Conservation (phyloP, 768 basidiomycete species). For the Postia placenta region DNA sequence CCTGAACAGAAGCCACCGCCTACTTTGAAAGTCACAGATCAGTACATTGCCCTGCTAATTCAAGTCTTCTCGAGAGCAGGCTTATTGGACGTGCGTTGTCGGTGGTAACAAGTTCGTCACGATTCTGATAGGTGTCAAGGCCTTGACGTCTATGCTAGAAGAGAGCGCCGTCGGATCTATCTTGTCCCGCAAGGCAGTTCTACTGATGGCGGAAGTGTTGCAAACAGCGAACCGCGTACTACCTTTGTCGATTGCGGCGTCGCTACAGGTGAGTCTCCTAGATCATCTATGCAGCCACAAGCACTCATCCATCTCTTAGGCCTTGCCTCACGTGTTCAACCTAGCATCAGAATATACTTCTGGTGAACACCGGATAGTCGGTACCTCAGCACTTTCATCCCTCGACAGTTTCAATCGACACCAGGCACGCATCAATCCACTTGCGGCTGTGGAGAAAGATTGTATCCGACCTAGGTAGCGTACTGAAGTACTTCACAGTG, state of each 20-base stretch:
- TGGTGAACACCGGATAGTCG: constrained; percentile 74
- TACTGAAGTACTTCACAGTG: neutral
- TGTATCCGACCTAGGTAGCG: constrained; percentile 58
- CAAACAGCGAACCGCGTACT: constrained; percentile 84
- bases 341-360: constrained; percentile 79
- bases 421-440: constrained; percentile 60
- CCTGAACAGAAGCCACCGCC: constrained; percentile 37
- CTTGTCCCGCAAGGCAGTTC: constrained; percentile 83
- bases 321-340: constrained; percentile 78
- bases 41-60: constrained; percentile 84
- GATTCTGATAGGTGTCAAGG: constrained; percentile 39
- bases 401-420: constrained; percentile 96
- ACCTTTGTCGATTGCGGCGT: constrained; percentile 75
- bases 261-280: constrained; percentile 58
- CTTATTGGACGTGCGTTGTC: constrained; percentile 63
- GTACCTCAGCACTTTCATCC: constrained; percentile 76
- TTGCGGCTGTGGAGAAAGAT: constrained; percentile 31
- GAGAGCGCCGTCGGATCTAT: constrained; percentile 67
- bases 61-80: constrained; percentile 84
- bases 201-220: constrained; percentile 87
- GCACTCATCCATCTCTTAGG: constrained; percentile 32
- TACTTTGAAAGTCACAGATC: constrained; percentile 80
- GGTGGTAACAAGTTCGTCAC: neutral
- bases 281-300: neutral
- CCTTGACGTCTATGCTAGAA: constrained; percentile 78